Base-by-base conservation (phyloP, 805 yeast genomes). In the Starmera pachycereana region DNA sequence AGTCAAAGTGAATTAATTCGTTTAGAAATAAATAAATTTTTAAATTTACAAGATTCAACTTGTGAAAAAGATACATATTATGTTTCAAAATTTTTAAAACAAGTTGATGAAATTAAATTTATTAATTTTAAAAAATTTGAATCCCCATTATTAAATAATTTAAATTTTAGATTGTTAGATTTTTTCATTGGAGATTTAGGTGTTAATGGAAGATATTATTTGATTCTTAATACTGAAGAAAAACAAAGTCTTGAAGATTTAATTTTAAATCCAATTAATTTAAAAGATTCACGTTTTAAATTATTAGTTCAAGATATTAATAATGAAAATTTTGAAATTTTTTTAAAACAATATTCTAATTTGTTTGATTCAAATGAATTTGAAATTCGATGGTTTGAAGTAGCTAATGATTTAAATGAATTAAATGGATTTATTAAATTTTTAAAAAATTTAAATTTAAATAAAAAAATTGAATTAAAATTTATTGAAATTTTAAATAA, bases 371-470 rank as follows among this genome's bases (percentile, higher is more conserved):
- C 18, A 0, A 29, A 22, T n/a, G 40, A 40, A 3, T 19, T 38
- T 6, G 54, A 51, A 32, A 52, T n/a, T n/a, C n/a, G 51, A 32
- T 54, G 58, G 59, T 54, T 51, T 44, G 59, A 54, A 36, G 34
- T 54, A 35, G 54, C 56, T 3, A 33, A 41, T 1, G 44, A 44
- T 25, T 19, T 35, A 8, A 38, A 30, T 3, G 50, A 49, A 12
- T 43, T 54, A 22, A 12, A 32, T 9, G 25, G 16, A 1, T 54
- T 54, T 18, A 12, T 46, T 6, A 37, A 41, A 4, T 49, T 32
- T 33, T 19, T 52, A 13, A 19, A 32, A 14, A 39, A 46, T 12
- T 18, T 32, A 9, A 32, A 37, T 12, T 27, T 40, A 47, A 52
- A 39, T 46, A 50, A 31, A 48, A 32, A 18, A n/a, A n/a, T n/a